These are phyloP conservation scores for Gnomoniopsis smithogilvyi DNA, from an alignment of 2,329 filamentous ascomycete genomes.

Conservation along the genomic window DNA sequence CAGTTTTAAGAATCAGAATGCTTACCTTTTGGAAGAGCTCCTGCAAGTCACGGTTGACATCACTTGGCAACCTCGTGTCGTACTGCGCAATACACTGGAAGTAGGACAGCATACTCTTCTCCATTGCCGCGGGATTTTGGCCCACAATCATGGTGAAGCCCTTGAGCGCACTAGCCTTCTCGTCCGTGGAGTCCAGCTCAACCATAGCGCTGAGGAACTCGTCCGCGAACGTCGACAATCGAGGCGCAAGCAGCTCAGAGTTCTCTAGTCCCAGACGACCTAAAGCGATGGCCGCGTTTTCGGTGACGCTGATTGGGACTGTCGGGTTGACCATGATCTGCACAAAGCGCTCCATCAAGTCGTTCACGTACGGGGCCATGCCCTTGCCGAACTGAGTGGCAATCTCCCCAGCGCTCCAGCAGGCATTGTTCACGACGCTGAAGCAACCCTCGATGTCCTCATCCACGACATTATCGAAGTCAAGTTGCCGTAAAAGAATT, in stretches of 20 bases:
- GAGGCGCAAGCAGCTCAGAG: slow-evolving; percentile 71
- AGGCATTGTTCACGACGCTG: slow-evolving; percentile 95
- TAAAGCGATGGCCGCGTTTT: slow-evolving; percentile 92
- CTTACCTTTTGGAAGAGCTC: slow-evolving; percentile 74
- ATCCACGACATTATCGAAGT: slow-evolving; percentile 71
- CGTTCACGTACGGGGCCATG: slow-evolving; percentile 74
- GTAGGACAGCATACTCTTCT: slow-evolving; percentile 76
- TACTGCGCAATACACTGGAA: slow-evolving; percentile 82
- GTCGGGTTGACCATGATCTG: slow-evolving; percentile 82
- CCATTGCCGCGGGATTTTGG: slow-evolving; percentile 88
- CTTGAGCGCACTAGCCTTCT: slow-evolving; percentile 90
- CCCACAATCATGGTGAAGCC: slow-evolving; percentile 85
- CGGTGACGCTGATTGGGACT: slow-evolving; percentile 81
- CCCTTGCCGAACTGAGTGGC: slow-evolving; percentile 72
- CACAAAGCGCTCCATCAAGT: slow-evolving; percentile 72
- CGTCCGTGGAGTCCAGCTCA: slow-evolving; percentile 82
- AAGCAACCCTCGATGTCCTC: slow-evolving; percentile 83
- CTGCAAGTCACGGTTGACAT: slow-evolving; percentile 63
- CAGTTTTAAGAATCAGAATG: slow-evolving; percentile 16
- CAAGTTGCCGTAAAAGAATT: slow-evolving; percentile 81
- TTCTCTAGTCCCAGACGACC: slow-evolving; percentile 82
- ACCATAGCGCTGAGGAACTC: slow-evolving; percentile 80
- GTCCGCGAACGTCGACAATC: slow-evolving; percentile 75
- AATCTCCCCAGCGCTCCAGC: slow-evolving; percentile 95
- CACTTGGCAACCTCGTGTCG: slow-evolving; percentile 57